Evolutionary conservation across 495 filamentous ascomycete genomes (phyloP).

Genomic region (Aspergillus diversus): DNA sequence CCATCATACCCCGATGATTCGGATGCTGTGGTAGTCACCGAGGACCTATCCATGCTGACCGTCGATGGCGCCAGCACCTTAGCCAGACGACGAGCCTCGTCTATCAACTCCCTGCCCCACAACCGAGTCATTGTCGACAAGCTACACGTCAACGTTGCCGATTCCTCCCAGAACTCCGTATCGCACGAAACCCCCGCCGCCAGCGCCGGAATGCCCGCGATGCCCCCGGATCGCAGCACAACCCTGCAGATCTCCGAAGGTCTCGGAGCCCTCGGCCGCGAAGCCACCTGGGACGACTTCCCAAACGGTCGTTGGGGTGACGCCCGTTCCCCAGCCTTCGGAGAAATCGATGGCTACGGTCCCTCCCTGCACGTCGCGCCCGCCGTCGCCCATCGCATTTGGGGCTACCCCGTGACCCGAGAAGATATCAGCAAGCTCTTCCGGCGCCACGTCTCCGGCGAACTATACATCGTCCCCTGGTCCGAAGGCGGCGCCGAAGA

Average conservation of each 20-base stretch:
- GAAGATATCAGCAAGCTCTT: conserved; percentile 80
- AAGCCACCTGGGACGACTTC: conserved; percentile 98
- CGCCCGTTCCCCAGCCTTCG: conserved; percentile 85
- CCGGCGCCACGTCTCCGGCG: conserved; percentile 74
- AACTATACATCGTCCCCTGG: conserved; percentile 82
- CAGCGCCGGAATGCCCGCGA: conserved; percentile 44
- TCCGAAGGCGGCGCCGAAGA: conserved; percentile 78
- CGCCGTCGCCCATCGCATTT: conserved; percentile 75
- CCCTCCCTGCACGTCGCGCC: conserved; percentile 82
- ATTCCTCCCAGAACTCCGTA: conserved; percentile 41
- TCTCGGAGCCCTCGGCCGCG: conserved; percentile 84
- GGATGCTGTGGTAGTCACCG: conserved; percentile 44
- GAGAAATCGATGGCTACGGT: conserved; percentile 95
- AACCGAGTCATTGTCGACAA: conserved; percentile 82
- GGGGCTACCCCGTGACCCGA: conserved; percentile 72
- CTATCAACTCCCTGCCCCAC: conserved; percentile 63
- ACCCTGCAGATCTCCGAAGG: conserved; percentile 93
- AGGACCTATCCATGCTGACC: conserved; percentile 38
- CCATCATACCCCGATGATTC: conserved; percentile 57
- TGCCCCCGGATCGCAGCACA: conserved; percentile 63
- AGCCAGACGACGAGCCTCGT: conserved; percentile 51
- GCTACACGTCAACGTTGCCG: conserved; percentile 31
- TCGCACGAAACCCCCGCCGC: conserved; percentile 60
- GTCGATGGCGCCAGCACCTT: conserved; percentile 35
- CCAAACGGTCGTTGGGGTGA: conserved; percentile 98